These are phyloP conservation scores for Dictyostelium capitatum DNA, from an alignment of 78 protist species.

Conservation along the genomic window DNA sequence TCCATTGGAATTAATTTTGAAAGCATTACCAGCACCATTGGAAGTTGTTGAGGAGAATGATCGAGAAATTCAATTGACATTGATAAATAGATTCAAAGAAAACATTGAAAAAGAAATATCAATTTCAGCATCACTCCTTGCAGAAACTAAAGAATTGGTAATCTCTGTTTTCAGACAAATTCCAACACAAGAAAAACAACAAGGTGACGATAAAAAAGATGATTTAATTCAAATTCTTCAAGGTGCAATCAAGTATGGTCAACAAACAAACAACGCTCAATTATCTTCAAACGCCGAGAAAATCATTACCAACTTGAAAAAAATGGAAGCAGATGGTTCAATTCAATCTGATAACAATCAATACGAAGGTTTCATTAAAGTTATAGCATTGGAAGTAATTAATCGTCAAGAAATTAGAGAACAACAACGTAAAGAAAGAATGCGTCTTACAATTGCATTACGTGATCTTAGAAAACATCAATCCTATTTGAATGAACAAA, in stretches of 20 bases:
- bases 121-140: conserved; percentile 55
- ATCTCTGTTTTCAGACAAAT: conserved; percentile 48
- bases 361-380: conserved; percentile 58
- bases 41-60: conserved; percentile 67
- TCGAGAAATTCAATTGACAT: conserved; percentile 78
- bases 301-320: conserved; percentile 57
- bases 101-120: conserved; percentile 59
- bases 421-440: conserved; percentile 81
- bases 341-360: conserved; percentile 10
- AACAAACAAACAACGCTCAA: conserved; percentile 13
- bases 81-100: conserved; percentile 76
- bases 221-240: conserved; percentile 50
- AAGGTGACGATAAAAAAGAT: neutral
- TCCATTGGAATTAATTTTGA: conserved; percentile 67
- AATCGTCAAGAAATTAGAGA: conserved; percentile 85
- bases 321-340: conserved; percentile 66
- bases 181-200: conserved; percentile 46
- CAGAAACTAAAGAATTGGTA: conserved; percentile 78
- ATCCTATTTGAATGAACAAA: conserved; percentile 77
- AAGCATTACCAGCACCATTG: conserved; percentile 62
- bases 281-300: conserved; percentile 35
- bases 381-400: conserved; percentile 73
- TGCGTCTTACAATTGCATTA: conserved; percentile 75
- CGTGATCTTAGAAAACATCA: conserved; percentile 73
- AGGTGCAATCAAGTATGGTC: conserved; percentile 30